phyloP scores from a whole-genome alignment of 495 filamentous ascomycete genomes.

The Cryomyces minteri region DNA sequence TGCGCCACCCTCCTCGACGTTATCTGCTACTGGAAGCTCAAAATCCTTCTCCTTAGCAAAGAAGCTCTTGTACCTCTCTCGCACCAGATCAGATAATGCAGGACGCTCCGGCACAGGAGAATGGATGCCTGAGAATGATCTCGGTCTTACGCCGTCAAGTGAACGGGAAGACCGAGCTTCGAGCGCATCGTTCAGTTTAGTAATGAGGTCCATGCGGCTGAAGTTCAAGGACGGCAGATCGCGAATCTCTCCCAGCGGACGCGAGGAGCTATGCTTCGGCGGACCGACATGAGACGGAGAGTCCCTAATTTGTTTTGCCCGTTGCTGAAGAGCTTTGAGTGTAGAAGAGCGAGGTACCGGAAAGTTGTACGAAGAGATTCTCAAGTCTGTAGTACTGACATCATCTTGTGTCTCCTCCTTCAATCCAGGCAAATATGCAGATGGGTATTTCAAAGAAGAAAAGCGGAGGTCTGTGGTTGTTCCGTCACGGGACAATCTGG shows the following conservation, averaged over 20 bases:
- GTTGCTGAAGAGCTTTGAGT: neutral
- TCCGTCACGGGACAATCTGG: conserved; percentile 1
- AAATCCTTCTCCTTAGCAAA: conserved; percentile 17
- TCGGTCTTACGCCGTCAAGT: conserved; percentile 4
- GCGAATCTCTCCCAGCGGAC: conserved; percentile 12
- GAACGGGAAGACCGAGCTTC: conserved; percentile 12
- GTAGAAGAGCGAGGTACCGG: conserved; percentile 3
- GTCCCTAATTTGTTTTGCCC: conserved; percentile 7
- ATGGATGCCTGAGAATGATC: conserved; percentile 7
- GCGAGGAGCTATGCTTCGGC: conserved; percentile 3
- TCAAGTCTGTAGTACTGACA: conserved; percentile 15
- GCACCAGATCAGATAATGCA: conserved; percentile 11
- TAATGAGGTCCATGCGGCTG: conserved; percentile 19
- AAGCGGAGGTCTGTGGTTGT: conserved; percentile 9
- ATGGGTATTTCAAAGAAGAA: conserved; percentile 5
- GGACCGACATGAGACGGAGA: conserved; percentile 4
- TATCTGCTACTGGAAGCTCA: neutral
- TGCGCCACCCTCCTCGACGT: neutral
- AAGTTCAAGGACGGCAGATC: conserved; percentile 21
- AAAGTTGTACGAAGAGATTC: conserved; percentile 11
- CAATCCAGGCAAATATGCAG: conserved; percentile 16
- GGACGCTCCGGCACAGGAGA: conserved; percentile 11
- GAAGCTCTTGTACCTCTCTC: conserved; percentile 20
- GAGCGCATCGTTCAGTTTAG: conserved; percentile 18
- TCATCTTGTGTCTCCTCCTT: conserved; percentile 22